Evolutionary conservation across 257 asterid species (phyloP).

Genomic region (Nicotiana tabacum): DNA sequence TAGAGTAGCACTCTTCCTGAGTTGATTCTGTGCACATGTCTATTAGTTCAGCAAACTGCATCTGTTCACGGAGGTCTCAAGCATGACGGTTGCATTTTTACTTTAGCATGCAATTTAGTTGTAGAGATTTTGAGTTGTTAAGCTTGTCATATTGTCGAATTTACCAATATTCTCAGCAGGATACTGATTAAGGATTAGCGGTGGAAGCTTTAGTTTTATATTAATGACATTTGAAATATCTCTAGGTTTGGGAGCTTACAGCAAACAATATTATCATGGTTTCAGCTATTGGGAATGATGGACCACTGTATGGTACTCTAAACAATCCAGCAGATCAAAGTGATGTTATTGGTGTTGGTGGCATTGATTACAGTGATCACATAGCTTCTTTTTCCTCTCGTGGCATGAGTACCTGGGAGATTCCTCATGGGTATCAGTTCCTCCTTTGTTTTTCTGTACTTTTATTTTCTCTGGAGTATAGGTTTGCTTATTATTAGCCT

Average conservation of each 20-base stretch:
- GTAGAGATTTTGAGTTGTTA: not conserved
- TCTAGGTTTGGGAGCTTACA: conserved; percentile 96
- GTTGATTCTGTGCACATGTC: not conserved
- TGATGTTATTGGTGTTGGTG: conserved; percentile 99
- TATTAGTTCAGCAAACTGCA: not conserved
- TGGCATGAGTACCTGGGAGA: conserved; percentile 99
- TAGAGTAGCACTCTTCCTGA: not conserved
- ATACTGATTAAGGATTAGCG: not conserved
- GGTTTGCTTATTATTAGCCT: not conserved
- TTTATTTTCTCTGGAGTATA: not conserved
- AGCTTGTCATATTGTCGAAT: not conserved
- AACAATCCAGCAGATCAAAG: conserved; percentile 99
- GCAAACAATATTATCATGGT: conserved; percentile 96
- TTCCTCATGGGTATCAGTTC: conserved; percentile 89
- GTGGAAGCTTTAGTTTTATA: not conserved
- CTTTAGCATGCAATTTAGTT: not conserved
- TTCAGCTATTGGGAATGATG: conserved; percentile 97
- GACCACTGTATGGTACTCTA: conserved; percentile 97
- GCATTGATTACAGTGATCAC: conserved; percentile 96
- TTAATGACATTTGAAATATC: not conserved
- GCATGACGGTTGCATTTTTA: not conserved
- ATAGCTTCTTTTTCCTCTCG: conserved; percentile 99
- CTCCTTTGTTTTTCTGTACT: conserved; percentile 12
- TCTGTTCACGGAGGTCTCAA: not conserved
- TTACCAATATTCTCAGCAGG: not conserved